Evolutionary conservation across 768 basidiomycete genomes (phyloP).

Genomic region (Tulasnella sp.): DNA sequence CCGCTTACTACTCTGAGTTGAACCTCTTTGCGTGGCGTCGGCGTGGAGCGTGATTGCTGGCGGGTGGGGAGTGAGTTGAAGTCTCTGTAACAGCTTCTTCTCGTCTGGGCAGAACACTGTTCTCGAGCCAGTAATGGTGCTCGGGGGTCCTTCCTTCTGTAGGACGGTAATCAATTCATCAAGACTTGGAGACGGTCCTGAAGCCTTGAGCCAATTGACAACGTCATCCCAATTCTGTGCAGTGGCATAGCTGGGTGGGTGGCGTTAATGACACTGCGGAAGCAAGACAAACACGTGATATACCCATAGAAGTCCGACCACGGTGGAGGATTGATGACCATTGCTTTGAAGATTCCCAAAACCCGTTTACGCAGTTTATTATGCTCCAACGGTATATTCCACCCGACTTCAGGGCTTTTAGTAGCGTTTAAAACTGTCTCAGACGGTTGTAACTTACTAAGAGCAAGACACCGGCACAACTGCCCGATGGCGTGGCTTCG

Average conservation of each 20-base stretch:
- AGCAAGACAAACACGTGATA: neutral
- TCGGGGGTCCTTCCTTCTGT: neutral
- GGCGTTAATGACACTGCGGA: neutral
- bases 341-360: neutral
- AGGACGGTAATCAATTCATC: neutral
- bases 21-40: neutral
- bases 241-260: neutral
- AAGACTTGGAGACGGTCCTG: neutral
- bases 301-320: neutral
- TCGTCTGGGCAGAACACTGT: neutral
- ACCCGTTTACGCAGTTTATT: neutral
- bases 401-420: neutral
- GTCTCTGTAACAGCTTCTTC: neutral
- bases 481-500: neutral
- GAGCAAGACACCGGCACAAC: neutral
- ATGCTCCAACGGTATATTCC: neutral
- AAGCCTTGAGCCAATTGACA: neutral
- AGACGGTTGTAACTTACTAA: neutral
- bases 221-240: neutral
- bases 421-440: neutral
- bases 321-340: neutral
- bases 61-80: neutral
- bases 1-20: neutral
- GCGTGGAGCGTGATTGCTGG: neutral
- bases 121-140: neutral